phyloP scores from a whole-genome alignment of 2,329 filamentous ascomycete species.

The Didymella lethalis region DNA sequence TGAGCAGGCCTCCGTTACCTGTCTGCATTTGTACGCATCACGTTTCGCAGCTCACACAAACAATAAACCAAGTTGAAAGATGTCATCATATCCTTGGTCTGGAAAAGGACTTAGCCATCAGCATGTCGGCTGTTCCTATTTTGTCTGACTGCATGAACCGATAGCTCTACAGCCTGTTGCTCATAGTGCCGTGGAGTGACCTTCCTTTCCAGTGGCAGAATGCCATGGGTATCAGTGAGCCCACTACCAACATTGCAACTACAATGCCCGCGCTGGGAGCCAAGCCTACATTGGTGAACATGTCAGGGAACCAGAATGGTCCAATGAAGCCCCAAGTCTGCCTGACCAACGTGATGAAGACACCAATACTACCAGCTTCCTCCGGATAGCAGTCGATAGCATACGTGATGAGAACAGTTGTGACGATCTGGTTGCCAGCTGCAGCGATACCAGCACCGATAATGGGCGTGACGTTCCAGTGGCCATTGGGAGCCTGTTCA shows the following conservation, averaged over 20 bases:
- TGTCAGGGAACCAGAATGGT: constrained; percentile 53
- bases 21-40: background rate
- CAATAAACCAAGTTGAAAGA: background rate
- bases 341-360: constrained; percentile 65
- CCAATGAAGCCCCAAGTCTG: constrained; percentile 57
- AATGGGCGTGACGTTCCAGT: constrained; percentile 66
- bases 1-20: background rate
- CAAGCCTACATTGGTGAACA: constrained; percentile 50
- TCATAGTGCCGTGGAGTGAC: constrained; percentile 31
- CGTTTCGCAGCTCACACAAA: background rate
- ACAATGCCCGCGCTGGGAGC: constrained; percentile 50
- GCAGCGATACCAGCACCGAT: constrained; percentile 61
- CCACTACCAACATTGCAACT: constrained; percentile 43
- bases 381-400: constrained; percentile 65
- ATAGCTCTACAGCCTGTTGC: constrained; percentile 8
- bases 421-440: constrained; percentile 67
- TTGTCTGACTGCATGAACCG: background rate
- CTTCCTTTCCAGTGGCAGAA: constrained; percentile 40
- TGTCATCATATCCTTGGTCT: background rate
- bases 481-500: constrained; percentile 52
- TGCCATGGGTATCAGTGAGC: constrained; percentile 34
- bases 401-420: constrained; percentile 67
- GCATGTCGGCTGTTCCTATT: too few relatives aligned
- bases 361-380: constrained; percentile 63
- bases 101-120: background rate